Evolutionary conservation across 2,329 filamentous ascomycete genomes (phyloP), one percentile per base, ranked within the genome.

Genomic region (Colletotrichum musicola): DNA sequence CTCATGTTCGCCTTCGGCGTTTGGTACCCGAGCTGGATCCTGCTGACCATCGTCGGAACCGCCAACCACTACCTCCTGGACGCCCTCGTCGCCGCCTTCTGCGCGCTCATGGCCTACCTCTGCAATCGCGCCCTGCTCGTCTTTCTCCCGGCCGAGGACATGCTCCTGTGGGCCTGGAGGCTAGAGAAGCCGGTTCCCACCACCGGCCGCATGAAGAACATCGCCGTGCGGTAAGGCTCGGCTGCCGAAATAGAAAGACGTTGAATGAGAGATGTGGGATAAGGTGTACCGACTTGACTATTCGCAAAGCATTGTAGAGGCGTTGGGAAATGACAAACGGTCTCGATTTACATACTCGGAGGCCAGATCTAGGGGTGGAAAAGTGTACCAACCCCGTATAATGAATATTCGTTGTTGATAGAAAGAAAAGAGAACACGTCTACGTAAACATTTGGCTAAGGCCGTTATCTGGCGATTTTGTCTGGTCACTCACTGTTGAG

Each of bases 41-140:
- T 90, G 56, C 80, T 84, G 0, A 85, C 85, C 35, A 90, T 90
- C 68, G 84, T 90, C 30, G 85, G 88, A 16, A 90, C 88, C 0
- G 88, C 88, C 40, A 90, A 90, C 73, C 88, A 85, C 72, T 85
- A 92, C 75, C 85, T 91, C 54, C 82, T 92, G 4, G 90, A 93
- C 77, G 90, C 90, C 0, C 82, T 91, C 20, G 90, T 89, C 1
- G 90, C 90, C 0, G 84, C 86, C 1, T 72, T 86, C 18, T 89
- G 92, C 3, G 91, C 90, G 54, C 81, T 82, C 0, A 71, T 90
- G 10, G 88, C 88, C 0, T 92, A 89, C 86, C 71, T 79, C 61
- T 81, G 80, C 68, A 86, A 86, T 72, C 77, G 82, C 16, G 75
- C 82, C 14, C 73, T 92, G 61, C 75, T 92, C 67, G 90, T 90